phyloP scores from a whole-genome alignment of 306 rosid species.

The Betula pendula region DNA sequence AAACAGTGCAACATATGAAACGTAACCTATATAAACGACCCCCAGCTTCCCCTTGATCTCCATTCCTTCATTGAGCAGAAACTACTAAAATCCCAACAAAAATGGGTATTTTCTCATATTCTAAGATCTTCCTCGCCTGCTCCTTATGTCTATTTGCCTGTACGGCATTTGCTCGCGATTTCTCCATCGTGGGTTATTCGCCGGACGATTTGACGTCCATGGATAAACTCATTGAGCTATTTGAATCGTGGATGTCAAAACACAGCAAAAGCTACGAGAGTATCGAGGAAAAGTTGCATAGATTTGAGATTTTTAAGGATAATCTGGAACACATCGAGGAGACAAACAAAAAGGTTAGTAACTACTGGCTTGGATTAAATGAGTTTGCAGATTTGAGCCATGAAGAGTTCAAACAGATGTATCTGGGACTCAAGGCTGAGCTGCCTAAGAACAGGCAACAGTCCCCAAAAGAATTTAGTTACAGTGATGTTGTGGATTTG shows the following conservation, averaged over 20 bases:
- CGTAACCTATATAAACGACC: conserved; percentile 39
- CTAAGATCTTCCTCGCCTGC: conserved; percentile 27
- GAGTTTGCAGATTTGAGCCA: conserved; percentile 72
- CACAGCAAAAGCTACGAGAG: conserved; percentile 55
- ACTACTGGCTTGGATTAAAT: conserved; percentile 70
- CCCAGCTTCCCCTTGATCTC: conserved; percentile 1
- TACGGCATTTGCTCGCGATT: conserved; percentile 40
- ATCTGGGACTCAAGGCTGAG: conserved; percentile 46
- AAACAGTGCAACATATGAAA: no score
- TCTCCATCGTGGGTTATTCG: conserved; percentile 67
- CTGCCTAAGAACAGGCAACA: conserved; percentile 26
- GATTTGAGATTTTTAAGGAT: conserved; percentile 70
- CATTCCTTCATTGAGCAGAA: no score
- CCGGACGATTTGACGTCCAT: conserved; percentile 59
- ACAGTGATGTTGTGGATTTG: conserved; percentile 44
- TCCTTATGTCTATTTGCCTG: conserved; percentile 20
- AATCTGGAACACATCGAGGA: conserved; percentile 63
- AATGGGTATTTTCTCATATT: conserved; percentile 40
- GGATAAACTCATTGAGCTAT: conserved; percentile 56
- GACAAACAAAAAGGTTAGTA: conserved; percentile 45
- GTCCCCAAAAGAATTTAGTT: conserved; percentile 44
- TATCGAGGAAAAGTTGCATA: conserved; percentile 59
- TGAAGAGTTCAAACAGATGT: conserved; percentile 52
- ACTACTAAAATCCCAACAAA: conserved; percentile 6
- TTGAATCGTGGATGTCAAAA: conserved; percentile 62